A percentile compares a stretch with the other conserved stretches of the same genome.
Evolutionary conservation across 2,329 filamentous ascomycete genomes (phyloP).

Genomic region (Tolypocladium ophioglossoides): DNA sequence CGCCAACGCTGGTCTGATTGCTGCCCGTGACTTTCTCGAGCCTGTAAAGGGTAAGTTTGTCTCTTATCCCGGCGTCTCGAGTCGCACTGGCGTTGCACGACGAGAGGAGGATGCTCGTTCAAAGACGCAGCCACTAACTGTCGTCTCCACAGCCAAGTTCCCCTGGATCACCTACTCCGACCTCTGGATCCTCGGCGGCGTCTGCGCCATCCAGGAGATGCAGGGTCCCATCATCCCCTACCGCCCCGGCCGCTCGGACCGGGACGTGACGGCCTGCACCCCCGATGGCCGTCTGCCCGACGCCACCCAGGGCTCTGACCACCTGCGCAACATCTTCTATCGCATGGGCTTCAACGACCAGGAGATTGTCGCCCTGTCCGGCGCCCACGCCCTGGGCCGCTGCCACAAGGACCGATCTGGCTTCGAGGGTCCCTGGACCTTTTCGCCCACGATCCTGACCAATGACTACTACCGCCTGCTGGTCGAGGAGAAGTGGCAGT

Average conservation of each 20-base stretch:
- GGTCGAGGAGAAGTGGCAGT: slow-evolving; percentile 84
- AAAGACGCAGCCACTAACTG: slow-evolving; percentile 24
- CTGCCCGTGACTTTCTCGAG: slow-evolving; percentile 85
- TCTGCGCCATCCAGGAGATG: slow-evolving; percentile 89
- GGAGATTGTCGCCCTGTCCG: slow-evolving; percentile 84
- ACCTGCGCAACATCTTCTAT: slow-evolving; percentile 85
- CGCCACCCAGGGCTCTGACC: slow-evolving; percentile 63
- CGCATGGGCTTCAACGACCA: slow-evolving; percentile 98
- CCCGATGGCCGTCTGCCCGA: slow-evolving; percentile 85
- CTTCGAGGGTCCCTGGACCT: slow-evolving; percentile 84
- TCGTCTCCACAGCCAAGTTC: slow-evolving; percentile 43
- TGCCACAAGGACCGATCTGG: slow-evolving; percentile 85
- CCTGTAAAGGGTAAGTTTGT: slow-evolving; percentile 63
- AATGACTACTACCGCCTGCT: slow-evolving; percentile 93
- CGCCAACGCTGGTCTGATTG: slow-evolving; percentile 82
- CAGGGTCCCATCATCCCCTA: slow-evolving; percentile 79
- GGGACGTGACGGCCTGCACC: slow-evolving; percentile 74
- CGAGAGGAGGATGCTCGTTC: background rate
- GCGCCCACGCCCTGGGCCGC: slow-evolving; percentile 79
- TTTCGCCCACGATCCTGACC: slow-evolving; percentile 81
- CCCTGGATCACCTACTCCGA: slow-evolving; percentile 97
- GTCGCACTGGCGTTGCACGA: background rate
- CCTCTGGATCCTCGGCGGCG: slow-evolving; percentile 86
- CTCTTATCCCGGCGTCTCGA: background rate
- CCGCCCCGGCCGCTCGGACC: slow-evolving; percentile 76